phyloP scores from a whole-genome alignment of 345 rosid species.

The Eucalyptus polyanthemos region DNA sequence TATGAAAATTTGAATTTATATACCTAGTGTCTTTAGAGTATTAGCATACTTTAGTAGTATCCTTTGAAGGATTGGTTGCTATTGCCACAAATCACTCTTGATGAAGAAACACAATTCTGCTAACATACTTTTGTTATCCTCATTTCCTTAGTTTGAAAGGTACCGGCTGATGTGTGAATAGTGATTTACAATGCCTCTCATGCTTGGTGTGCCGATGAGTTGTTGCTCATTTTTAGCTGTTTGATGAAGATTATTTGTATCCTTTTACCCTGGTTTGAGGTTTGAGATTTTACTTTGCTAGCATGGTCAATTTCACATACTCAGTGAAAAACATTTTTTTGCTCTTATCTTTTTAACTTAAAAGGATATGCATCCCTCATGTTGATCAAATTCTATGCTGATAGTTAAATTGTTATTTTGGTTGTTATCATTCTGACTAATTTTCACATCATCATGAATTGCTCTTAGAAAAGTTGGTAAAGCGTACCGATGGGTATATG shows the following conservation, averaged over 20 bases:
- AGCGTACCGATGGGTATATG: neutral
- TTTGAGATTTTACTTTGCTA: neutral
- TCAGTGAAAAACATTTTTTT: neutral
- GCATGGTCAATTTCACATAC: neutral
- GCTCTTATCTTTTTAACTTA: neutral
- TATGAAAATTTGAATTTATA: neutral
- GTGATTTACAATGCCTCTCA: neutral
- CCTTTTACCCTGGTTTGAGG: neutral
- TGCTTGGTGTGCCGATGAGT: neutral
- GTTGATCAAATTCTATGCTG: neutral
- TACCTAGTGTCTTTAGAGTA: neutral
- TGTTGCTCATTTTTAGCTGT: neutral
- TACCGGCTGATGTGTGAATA: neutral
- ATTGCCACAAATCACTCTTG: neutral
- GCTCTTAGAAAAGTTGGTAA: neutral
- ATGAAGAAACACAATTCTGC: neutral
- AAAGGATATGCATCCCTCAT: neutral
- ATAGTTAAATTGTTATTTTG: neutral
- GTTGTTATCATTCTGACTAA: neutral
- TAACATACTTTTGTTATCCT: neutral
- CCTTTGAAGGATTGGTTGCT: neutral
- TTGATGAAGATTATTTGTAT: neutral
- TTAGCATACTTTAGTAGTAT: neutral
- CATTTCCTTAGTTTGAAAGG: neutral
- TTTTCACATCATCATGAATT: neutral